Percentiles rank a stretch among this genome's conserved stretches.
Evolutionary conservation across 257 asterid species (phyloP).

Genomic region (Mitragyna speciosa): DNA sequence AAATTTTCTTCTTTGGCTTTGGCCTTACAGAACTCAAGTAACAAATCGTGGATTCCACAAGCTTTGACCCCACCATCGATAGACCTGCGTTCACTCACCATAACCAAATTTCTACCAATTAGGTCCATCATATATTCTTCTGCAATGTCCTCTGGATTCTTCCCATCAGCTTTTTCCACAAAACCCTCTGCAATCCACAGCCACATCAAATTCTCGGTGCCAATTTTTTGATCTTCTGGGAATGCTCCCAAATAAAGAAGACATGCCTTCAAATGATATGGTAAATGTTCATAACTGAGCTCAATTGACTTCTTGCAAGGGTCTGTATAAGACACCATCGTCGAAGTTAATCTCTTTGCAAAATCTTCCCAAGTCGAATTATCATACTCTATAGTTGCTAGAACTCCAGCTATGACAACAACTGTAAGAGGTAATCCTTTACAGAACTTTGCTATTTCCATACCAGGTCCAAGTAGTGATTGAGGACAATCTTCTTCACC

Average conservation of each 20-base stretch:
- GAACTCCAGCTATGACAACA: background rate
- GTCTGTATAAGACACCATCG: background rate
- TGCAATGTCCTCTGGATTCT: background rate
- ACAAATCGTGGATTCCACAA: background rate
- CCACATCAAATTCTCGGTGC: background rate
- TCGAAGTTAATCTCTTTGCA: background rate
- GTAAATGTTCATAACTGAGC: constrained; percentile 13
- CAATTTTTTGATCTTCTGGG: background rate
- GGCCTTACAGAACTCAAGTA: background rate
- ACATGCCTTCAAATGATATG: constrained; percentile 4
- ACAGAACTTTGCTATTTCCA: background rate
- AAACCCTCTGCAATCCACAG: constrained; percentile 15
- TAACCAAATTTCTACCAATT: background rate
- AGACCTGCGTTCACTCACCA: background rate
- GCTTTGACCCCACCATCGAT: background rate
- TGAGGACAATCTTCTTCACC: background rate
- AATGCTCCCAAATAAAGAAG: constrained; percentile 10
- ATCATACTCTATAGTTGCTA: background rate
- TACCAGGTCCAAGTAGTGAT: background rate
- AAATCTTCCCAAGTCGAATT: background rate
- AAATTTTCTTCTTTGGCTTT: background rate
- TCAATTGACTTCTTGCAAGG: background rate
- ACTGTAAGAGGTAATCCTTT: constrained; percentile 6
- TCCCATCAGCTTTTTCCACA: background rate
- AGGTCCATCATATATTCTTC: background rate